Evolutionary conservation across 495 filamentous ascomycete species (phyloP).

Genomic region (Aspergillus olivimuriae): DNA sequence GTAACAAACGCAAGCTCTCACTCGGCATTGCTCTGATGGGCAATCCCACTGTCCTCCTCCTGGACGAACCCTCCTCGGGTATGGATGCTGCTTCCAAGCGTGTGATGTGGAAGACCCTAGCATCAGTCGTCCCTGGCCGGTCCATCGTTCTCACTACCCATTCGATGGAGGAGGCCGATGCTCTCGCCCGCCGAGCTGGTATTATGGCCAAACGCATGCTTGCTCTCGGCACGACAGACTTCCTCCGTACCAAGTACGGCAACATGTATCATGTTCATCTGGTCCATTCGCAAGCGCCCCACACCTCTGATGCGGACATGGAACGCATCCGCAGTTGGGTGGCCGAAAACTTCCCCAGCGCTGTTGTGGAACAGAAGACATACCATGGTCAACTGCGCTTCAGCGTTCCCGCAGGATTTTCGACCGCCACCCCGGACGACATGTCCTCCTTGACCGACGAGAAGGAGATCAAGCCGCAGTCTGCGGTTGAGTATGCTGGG

Average conservation of each 20-base stretch:
- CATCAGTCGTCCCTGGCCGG: conserved; percentile 28
- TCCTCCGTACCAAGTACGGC: conserved; percentile 31
- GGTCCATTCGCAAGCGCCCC: conserved; percentile 66
- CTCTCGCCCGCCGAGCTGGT: conserved; percentile 33
- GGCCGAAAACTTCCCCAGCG: conserved; percentile 44
- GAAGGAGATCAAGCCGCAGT: not conserved
- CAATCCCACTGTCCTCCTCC: conserved; percentile 42
- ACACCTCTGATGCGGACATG: conserved; percentile 62
- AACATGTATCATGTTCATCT: conserved; percentile 44
- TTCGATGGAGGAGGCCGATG: conserved; percentile 43
- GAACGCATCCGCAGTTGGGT: conserved; percentile 57
- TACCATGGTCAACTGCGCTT: conserved; percentile 83
- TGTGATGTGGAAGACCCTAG: conserved; percentile 42
- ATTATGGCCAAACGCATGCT: conserved; percentile 41
- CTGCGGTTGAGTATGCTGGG: not conserved
- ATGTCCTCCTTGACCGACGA: not conserved
- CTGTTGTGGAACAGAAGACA: conserved; percentile 60
- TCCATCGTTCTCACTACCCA: conserved; percentile 40
- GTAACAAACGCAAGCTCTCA: conserved; percentile 51
- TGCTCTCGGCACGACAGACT: conserved; percentile 33
- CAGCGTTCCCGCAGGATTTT: conserved; percentile 48
- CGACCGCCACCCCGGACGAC: not conserved
- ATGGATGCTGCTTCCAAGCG: conserved; percentile 46
- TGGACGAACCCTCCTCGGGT: conserved; percentile 45
- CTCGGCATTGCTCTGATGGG: conserved; percentile 44